A percentile compares a stretch with the other conserved stretches of the same genome.
phyloP scores from a whole-genome alignment of 2,329 filamentous ascomycete species.

The Hypoxylon sp. region DNA sequence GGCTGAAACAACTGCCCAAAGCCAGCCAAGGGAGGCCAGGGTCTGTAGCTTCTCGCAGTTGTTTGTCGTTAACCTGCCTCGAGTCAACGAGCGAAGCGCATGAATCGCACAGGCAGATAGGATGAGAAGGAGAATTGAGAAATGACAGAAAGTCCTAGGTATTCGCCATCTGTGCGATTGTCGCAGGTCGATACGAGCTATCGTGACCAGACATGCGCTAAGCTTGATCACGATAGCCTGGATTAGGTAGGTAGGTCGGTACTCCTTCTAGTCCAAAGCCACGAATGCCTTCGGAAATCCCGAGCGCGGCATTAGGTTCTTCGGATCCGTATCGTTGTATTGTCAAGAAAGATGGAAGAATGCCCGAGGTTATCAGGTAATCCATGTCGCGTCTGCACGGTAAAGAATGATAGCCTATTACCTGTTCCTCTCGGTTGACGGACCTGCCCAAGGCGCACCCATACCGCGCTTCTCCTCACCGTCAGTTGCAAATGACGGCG shows the following conservation, averaged over 20 bases:
- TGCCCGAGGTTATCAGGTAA: not conserved
- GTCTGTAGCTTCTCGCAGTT: not conserved
- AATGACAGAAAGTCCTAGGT: too few relatives aligned
- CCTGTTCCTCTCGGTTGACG: not conserved
- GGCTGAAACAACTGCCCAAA: slow-evolving; percentile 31
- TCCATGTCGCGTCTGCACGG: not conserved
- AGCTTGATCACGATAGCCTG: not conserved
- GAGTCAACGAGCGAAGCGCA: slow-evolving; percentile 5
- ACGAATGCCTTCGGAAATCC: not conserved
- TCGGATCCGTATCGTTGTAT: not conserved
- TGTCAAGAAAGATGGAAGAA: not conserved
- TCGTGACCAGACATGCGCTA: not conserved
- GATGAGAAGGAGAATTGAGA: not conserved
- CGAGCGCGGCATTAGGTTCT: not conserved
- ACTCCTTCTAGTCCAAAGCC: too few relatives aligned
- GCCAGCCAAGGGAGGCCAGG: too few relatives aligned
- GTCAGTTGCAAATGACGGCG: slow-evolving; percentile 17
- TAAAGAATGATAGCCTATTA: not conserved
- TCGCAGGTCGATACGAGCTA: not conserved
- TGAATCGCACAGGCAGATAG: slow-evolving; percentile 2
- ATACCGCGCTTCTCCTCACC: slow-evolving; percentile 15
- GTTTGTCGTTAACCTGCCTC: slow-evolving; percentile 6
- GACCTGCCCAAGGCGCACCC: not conserved
- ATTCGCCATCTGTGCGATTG: too few relatives aligned
- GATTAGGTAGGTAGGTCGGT: too few relatives aligned